Conservation (phyloP, 148 eudicot species). For the Dysphania ambrosioides region DNA sequence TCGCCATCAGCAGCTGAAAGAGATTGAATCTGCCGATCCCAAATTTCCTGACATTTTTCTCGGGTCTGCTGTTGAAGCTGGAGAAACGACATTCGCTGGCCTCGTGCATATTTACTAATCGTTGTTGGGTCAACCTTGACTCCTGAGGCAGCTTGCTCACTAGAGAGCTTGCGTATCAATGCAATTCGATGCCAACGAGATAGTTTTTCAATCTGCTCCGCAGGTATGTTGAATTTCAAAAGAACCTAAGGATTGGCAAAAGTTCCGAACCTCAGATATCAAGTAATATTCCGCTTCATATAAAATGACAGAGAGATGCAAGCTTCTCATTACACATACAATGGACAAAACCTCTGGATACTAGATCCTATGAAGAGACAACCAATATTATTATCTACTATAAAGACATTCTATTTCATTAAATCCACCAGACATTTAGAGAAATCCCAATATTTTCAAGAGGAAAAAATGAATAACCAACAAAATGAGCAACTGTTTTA, state of each 20-base stretch:
- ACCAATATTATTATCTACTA: too few species aligned
- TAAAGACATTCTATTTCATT: too few species aligned
- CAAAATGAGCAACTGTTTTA: too few species aligned
- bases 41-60: slow-evolving; percentile 97
- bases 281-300: neutral
- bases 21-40: slow-evolving; percentile 89
- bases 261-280: slow-evolving; percentile 8
- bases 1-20: slow-evolving; percentile 78
- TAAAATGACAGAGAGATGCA: neutral
- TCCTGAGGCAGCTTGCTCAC: slow-evolving; percentile 93
- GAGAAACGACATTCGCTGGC: slow-evolving; percentile 96
- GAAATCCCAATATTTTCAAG: too few species aligned
- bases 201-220: slow-evolving; percentile 73
- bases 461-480: too few species aligned
- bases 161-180: slow-evolving; percentile 88
- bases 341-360: too few species aligned
- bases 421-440: too few species aligned
- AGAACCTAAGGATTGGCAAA: slow-evolving; percentile 48
- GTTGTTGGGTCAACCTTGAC: slow-evolving; percentile 85
- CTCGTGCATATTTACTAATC: slow-evolving; percentile 92
- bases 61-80: slow-evolving; percentile 97
- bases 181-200: slow-evolving; percentile 99
- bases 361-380: too few species aligned
- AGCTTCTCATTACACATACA: neutral
- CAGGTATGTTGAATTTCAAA: slow-evolving; percentile 70